Evolutionary conservation across 179 eudicot genomes (phyloP).

Genomic region (Beta macrorhiza): DNA sequence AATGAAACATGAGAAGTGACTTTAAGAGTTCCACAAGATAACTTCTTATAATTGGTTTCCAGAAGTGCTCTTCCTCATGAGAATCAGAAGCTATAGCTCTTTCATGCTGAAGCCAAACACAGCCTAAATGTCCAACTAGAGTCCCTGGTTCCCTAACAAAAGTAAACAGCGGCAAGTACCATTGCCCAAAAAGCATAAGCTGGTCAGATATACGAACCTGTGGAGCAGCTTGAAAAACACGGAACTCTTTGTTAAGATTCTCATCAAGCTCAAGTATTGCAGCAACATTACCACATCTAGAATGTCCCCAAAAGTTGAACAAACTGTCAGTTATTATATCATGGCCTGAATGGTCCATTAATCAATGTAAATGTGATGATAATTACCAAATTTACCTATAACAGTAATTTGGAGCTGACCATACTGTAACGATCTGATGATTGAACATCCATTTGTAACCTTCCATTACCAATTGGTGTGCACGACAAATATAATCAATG

Average conservation of each 20-base stretch:
- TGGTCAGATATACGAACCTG: slow-evolving; percentile 53
- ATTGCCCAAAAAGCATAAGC: not conserved
- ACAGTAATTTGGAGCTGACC: slow-evolving; percentile 99
- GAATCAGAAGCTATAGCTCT: not conserved
- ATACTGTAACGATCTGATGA: slow-evolving; percentile 89
- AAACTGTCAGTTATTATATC: not conserved
- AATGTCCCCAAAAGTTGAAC: slow-evolving; percentile 18
- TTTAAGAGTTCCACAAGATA: not conserved
- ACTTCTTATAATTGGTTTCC: not conserved
- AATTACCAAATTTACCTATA: slow-evolving; percentile 52
- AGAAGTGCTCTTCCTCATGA: not conserved
- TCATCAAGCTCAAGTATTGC: slow-evolving; percentile 97
- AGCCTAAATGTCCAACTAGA: not conserved
- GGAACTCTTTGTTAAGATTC: slow-evolving; percentile 73
- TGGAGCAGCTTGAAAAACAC: slow-evolving; percentile 95
- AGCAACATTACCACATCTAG: slow-evolving; percentile 97
- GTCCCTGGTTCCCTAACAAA: not conserved
- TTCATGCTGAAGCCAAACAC: not conserved
- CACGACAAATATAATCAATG: slow-evolving; percentile 87
- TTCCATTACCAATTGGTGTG: slow-evolving; percentile 97
- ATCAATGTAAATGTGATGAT: slow-evolving; percentile 8
- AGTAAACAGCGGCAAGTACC: slow-evolving; percentile 9
- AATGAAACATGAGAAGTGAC: not conserved
- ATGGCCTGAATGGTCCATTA: not conserved
- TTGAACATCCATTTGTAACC: slow-evolving; percentile 96